Evolutionary conservation across 2,329 filamentous ascomycete species (phyloP).

Genomic region (Aspergillus bombycis): DNA sequence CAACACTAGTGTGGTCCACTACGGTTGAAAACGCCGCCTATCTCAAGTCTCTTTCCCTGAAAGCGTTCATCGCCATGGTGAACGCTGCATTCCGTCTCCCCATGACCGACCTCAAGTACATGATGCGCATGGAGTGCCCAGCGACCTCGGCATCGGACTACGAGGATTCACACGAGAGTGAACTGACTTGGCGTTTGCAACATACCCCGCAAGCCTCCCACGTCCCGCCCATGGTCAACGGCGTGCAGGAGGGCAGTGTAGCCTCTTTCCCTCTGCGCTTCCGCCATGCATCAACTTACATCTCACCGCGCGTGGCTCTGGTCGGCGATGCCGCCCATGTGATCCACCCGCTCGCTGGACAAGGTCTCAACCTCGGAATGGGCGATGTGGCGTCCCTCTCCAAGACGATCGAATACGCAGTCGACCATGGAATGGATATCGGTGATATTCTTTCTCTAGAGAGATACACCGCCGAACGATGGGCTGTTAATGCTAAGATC

Average conservation of each 20-base stretch:
- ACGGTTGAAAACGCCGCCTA: conserved; percentile 76
- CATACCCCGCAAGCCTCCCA: conserved; percentile 63
- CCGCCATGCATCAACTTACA: conserved; percentile 92
- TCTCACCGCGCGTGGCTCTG: conserved; percentile 84
- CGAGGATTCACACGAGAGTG: conserved; percentile 63
- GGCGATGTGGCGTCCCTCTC: conserved; percentile 82
- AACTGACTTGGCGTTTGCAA: conserved; percentile 79
- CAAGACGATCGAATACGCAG: conserved; percentile 73
- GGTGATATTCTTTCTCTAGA: conserved; percentile 79
- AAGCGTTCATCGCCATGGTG: conserved; percentile 82
- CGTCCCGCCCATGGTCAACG: conserved; percentile 68
- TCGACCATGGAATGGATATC: conserved; percentile 83
- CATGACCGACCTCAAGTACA: conserved; percentile 77
- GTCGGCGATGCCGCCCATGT: conserved; percentile 95
- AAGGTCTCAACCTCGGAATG: conserved; percentile 91
- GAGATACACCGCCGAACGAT: conserved; percentile 78
- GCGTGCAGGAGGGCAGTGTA: conserved; percentile 76
- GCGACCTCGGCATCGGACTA: conserved; percentile 17
- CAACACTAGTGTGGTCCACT: conserved; percentile 93
- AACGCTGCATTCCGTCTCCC: conserved; percentile 89
- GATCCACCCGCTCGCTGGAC: conserved; percentile 89
- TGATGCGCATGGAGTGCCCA: conserved; percentile 66
- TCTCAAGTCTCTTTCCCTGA: conserved; percentile 72
- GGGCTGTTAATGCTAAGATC: conserved; percentile 79
- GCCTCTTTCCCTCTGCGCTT: conserved; percentile 91